phyloP scores from a whole-genome alignment of 768 basidiomycete species.

The Xerocomellus dryophilus region DNA sequence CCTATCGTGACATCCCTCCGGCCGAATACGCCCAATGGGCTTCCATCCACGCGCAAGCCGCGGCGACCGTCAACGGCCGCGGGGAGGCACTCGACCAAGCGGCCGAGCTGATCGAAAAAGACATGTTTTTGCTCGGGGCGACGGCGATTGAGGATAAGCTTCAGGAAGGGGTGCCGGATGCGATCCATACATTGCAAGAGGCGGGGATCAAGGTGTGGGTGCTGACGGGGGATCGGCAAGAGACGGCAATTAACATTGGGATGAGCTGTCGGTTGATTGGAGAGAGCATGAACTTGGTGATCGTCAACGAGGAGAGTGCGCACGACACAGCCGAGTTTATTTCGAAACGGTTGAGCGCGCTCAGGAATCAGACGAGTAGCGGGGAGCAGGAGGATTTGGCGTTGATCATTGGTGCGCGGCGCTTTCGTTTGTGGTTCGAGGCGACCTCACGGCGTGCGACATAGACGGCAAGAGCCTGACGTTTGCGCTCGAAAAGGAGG shows the following conservation, averaged over 20 bases:
- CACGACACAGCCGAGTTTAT: constrained; percentile 83
- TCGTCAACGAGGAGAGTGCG: constrained; percentile 87
- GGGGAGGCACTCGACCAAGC: constrained; percentile 93
- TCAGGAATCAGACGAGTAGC: constrained; percentile 95
- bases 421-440: not conserved
- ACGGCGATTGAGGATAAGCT: constrained; percentile 99
- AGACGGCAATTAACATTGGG: constrained; percentile 99
- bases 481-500: constrained; percentile 90
- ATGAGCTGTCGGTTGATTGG: constrained; percentile 96
- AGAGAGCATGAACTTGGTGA: constrained; percentile 98
- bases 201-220: constrained; percentile 99
- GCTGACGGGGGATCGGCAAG: constrained; percentile 95
- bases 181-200: constrained; percentile 96
- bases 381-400: constrained; percentile 96
- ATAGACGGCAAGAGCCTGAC: constrained; percentile 92
- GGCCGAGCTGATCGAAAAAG: constrained; percentile 94
- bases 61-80: constrained; percentile 92
- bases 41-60: constrained; percentile 84
- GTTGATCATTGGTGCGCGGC: constrained; percentile 77
- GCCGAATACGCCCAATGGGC: constrained; percentile 91
- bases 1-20: constrained; percentile 87
- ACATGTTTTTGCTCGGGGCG: constrained; percentile 89
- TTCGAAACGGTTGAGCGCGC: constrained; percentile 83
- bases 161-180: constrained; percentile 97
- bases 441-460: not conserved